phyloP scores from a whole-genome alignment of 2,329 filamentous ascomycete genomes.

The Ramichloridium luteum region DNA sequence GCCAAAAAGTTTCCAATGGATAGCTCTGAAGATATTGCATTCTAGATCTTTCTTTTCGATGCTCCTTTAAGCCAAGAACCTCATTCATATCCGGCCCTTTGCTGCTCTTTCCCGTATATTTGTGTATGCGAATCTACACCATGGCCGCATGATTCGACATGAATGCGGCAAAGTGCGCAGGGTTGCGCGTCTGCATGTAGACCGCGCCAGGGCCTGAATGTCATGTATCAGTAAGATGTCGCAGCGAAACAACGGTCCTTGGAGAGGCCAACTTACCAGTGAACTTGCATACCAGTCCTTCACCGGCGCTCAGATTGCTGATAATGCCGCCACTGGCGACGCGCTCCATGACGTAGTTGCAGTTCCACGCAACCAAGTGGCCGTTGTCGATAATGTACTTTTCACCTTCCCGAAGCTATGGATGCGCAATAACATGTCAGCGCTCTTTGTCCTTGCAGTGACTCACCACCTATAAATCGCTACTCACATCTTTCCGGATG shows the following conservation, averaged over 20 bases:
- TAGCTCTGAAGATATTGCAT: too few relatives aligned
- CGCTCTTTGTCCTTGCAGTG: neutral
- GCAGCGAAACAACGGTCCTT: neutral
- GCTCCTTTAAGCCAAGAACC: too few relatives aligned
- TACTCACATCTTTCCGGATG: conserved; percentile 76
- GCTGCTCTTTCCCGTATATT: too few relatives aligned
- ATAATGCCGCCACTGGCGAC: conserved; percentile 84
- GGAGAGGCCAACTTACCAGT: conserved; percentile 40
- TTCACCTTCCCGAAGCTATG: conserved; percentile 50
- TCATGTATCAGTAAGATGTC: conserved; percentile 7
- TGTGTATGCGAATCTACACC: neutral
- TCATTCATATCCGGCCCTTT: too few relatives aligned
- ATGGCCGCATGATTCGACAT: conserved; percentile 30
- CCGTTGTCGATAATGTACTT: conserved; percentile 64
- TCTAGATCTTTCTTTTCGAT: too few relatives aligned
- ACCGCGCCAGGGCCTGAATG: conserved; percentile 62
- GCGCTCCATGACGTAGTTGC: conserved; percentile 81
- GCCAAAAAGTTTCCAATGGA: too few relatives aligned
- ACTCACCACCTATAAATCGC: neutral
- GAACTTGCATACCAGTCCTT: conserved; percentile 91
- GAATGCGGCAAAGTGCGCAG: conserved; percentile 48
- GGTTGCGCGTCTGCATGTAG: conserved; percentile 85
- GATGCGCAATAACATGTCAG: conserved; percentile 3
- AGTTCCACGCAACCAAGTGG: conserved; percentile 82
- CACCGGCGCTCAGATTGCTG: conserved; percentile 67